Evolutionary conservation across 2,329 filamentous ascomycete genomes (phyloP), one percentile per base, ranked within the genome.

Genomic region (Penicillium capsulatum): DNA sequence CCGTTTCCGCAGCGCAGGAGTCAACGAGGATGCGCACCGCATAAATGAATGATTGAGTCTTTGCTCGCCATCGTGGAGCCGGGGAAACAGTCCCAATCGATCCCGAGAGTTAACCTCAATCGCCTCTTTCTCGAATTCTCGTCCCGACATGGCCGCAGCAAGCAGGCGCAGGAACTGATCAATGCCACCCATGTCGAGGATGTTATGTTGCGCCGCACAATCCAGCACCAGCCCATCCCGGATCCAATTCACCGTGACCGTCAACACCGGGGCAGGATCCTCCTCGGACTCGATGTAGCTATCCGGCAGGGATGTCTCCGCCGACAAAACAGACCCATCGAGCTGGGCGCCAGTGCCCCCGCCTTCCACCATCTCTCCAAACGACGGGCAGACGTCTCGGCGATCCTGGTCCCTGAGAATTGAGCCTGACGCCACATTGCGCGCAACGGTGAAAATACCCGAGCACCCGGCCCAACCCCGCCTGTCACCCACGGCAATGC

Each of bases 161-260:
- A 57, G 46, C 4, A 58, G 53, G 9, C 37, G 43, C 24, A 54
- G 42, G 41, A 58, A 47, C 24, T 53, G 54, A 32, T 54, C 45
- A 16, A 51, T 49, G 9, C 50, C 57, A 10, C 44, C 57, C 31
- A 52, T 58, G 32, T 61, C 60, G 20, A 60, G 50, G 17, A 59
- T 48, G 33, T 53, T 63, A 38, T 64, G 61, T 24, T 64, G 58
- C n/a, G 45, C 48, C 4, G 41, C 44, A 31, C 56, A 48, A 24
- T 47, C 56, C 3, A 63, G 42, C 11, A 61, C 33, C 20, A 58
- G 31, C 4, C 59, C 61, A 15, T 54, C 58, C 20, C 50, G 46
- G 16, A 61, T 47, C 46, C 38, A 39, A n/a, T 10, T 45, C 10
- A 9, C 38, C 19, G 38, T 38, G 11, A 45, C 9, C 1, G 42